These are phyloP conservation scores for Leavenworthia alabamica DNA, from an alignment of 345 rosid species.

Conservation along the genomic window DNA sequence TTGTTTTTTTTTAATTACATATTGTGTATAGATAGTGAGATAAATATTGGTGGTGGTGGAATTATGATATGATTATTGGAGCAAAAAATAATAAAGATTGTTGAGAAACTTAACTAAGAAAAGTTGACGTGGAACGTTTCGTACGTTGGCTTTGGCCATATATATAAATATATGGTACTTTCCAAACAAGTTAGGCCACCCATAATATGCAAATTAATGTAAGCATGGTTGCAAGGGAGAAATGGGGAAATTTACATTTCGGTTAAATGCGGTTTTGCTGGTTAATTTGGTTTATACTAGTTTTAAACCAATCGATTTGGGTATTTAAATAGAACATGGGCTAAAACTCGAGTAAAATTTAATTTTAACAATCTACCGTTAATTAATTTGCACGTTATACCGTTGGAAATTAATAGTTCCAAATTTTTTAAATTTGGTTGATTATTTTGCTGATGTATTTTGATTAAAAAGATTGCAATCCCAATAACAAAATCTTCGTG, in stretches of 20 bases:
- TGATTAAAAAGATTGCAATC: constrained; percentile 13
- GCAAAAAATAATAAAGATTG: constrained; percentile 45
- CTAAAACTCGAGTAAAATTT: neutral
- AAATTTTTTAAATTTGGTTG: neutral
- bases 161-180: neutral
- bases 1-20: neutral
- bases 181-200: constrained; percentile 26
- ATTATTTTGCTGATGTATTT: constrained; percentile 8
- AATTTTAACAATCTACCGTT: neutral
- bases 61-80: constrained; percentile 68
- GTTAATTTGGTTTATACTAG: neutral
- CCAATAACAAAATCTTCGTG: neutral
- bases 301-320: neutral
- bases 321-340: neutral
- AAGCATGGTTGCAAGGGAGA: neutral
- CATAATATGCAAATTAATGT: constrained; percentile 7
- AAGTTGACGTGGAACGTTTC: constrained; percentile 43
- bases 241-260: neutral
- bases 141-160: neutral
- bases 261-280: neutral
- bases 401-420: neutral
- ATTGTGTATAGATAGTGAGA: neutral
- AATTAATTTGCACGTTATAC: neutral
- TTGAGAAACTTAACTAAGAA: constrained; percentile 54
- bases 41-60: constrained; percentile 44